These are phyloP conservation scores for Zygoascus ofunaensis DNA, from an alignment of 805 yeast species.

Conservation along the genomic window DNA sequence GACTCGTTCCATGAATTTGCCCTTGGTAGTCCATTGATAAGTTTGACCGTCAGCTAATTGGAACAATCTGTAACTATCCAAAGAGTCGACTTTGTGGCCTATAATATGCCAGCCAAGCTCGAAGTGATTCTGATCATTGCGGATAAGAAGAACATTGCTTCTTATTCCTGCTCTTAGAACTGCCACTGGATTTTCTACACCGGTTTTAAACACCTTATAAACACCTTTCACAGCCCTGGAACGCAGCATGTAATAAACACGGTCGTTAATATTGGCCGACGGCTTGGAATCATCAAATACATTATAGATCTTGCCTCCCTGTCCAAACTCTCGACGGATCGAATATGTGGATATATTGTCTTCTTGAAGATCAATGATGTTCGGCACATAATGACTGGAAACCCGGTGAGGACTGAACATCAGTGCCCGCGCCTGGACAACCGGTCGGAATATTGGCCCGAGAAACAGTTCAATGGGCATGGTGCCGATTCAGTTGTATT, in stretches of 20 bases:
- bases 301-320: constrained; percentile 49
- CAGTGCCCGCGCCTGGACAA: constrained; percentile 45
- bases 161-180: constrained; percentile 51
- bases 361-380: constrained; percentile 36
- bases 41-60: constrained; percentile 49
- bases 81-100: constrained; percentile 51
- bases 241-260: constrained; percentile 45
- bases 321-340: constrained; percentile 48
- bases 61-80: constrained; percentile 52
- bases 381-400: constrained; percentile 48
- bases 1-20: constrained; percentile 49
- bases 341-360: constrained; percentile 32
- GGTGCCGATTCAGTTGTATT: constrained; percentile 5
- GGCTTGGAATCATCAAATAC: constrained; percentile 41
- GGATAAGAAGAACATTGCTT: constrained; percentile 47
- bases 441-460: constrained; percentile 52
- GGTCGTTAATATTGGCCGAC: constrained; percentile 24
- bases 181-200: constrained; percentile 50
- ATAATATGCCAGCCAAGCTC: constrained; percentile 60
- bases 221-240: constrained; percentile 64
- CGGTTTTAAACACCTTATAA: constrained; percentile 47
- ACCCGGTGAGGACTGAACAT: constrained; percentile 48
- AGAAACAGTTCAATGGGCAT: constrained; percentile 56
- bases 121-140: constrained; percentile 40
- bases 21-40: constrained; percentile 58